Conservation (phyloP, 768 basidiomycete species). For the Boletellus sp. region DNA sequence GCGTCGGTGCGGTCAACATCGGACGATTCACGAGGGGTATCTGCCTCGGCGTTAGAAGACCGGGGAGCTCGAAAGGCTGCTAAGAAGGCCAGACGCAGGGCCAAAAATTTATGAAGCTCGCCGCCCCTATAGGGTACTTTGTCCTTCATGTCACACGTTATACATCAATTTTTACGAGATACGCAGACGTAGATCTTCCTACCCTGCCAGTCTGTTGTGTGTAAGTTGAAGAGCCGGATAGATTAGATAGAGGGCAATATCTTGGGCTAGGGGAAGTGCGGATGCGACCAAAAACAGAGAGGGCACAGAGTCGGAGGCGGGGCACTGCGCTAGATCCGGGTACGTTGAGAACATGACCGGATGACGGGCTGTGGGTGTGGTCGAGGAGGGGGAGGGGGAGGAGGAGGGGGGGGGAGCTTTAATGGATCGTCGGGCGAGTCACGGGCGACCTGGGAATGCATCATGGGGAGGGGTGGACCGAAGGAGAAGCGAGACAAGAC, state of each 20-base stretch:
- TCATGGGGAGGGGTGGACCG: conserved; percentile 33
- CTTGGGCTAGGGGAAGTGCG: background rate
- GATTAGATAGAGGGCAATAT: conserved; percentile 25
- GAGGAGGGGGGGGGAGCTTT: conserved; percentile 8
- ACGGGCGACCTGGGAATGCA: conserved; percentile 44
- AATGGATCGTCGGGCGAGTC: conserved; percentile 29
- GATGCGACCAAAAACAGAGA: conserved; percentile 8
- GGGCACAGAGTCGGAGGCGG: conserved; percentile 8
- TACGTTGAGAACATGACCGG: conserved; percentile 14
- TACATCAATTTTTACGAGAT: conserved; percentile 15
- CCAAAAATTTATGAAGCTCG: conserved; percentile 18
- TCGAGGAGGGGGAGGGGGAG: background rate
- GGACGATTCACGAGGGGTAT: conserved; percentile 19
- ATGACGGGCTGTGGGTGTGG: conserved; percentile 11
- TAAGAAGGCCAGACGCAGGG: conserved; percentile 37
- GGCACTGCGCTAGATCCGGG: conserved; percentile 7
- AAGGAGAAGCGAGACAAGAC: conserved; percentile 20
- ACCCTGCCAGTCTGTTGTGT: conserved; percentile 11
- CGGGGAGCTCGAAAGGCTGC: conserved; percentile 21
- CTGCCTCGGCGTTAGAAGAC: conserved; percentile 21
- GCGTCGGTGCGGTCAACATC: background rate
- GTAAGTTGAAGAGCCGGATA: conserved; percentile 21
- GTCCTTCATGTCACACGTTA: conserved; percentile 1
- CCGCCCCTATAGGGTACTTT: conserved; percentile 11
- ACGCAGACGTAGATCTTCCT: conserved; percentile 13